Base-by-base conservation (phyloP, 257 asterid genomes). In the Nyctanthes arbortristis region DNA sequence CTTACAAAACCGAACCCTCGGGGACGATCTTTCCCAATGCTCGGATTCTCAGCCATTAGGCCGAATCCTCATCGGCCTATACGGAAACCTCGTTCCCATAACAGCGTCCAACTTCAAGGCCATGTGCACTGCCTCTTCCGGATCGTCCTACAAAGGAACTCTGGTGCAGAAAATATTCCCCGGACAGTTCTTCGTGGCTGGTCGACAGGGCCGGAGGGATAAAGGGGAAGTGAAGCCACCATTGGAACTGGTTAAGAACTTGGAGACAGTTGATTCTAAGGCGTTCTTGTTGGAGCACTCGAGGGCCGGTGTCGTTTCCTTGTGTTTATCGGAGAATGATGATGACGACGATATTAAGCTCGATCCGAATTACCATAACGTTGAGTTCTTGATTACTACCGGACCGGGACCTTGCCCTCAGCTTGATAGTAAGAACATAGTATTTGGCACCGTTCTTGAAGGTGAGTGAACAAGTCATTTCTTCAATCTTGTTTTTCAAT, bases 331-430 rank as follows among this genome's bases (percentile, higher is more conserved):
- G 1, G 97, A 92, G 80, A 92, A 92, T 62, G 98, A 90, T 25
- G 97, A 92, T 4, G 96, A 88, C 5, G 96, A 90, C 47, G 88
- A 85, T 28, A 7, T 90, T 68, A 90, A 87, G 89, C 74, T 92
- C 49, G 75, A 76, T 69, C 87, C 95, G 0, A 63, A 87, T 71
- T 92, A 92, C 70, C 97, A 85, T 57, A 92, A 92, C 71, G 98
- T 92, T 1, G 98, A 92, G 76, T 92, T 92, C 85, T 82, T 92
- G 91, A 77, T 90, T 69, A 92, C 98, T 5, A 88, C 97, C 7
- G 98, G 97, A 14, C 98, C 98, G 11, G 96, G 91, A 28, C 98
- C 98, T 3, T 87, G 88, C 56, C 96, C 96, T 27, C 88, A 88
- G 82, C 96, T 92, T 69, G 98, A 92, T 71, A 71, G 70, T 63